A percentile compares a stretch with the other conserved stretches of the same genome.
Evolutionary conservation across 768 basidiomycete genomes (phyloP).

Genomic region (Mycena crocata): DNA sequence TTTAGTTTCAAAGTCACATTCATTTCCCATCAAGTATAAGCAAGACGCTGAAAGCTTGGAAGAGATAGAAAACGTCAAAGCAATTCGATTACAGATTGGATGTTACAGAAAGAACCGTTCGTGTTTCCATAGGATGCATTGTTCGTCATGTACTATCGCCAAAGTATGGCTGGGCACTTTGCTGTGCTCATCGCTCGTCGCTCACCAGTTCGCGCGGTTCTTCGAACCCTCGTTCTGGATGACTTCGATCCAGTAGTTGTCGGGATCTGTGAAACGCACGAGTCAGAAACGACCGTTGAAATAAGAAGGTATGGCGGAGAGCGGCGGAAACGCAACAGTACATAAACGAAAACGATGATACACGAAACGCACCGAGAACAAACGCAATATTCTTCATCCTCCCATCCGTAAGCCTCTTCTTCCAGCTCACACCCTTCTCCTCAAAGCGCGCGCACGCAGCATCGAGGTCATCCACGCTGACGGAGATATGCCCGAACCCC

Average conservation of each 20-base stretch:
- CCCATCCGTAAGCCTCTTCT: constrained; percentile 88
- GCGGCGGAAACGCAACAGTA: too few relatives aligned
- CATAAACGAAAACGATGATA: not conserved
- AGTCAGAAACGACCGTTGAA: not conserved
- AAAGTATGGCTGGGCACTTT: too few relatives aligned
- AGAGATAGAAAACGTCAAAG: too few relatives aligned
- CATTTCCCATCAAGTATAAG: too few relatives aligned
- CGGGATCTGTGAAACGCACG: constrained; percentile 59
- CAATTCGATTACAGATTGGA: too few relatives aligned
- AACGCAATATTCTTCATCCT: constrained; percentile 89
- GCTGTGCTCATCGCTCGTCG: too few relatives aligned
- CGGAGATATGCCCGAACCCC: constrained; percentile 91
- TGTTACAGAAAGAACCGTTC: too few relatives aligned
- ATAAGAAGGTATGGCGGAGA: too few relatives aligned
- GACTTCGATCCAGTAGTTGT: constrained; percentile 63
- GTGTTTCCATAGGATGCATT: too few relatives aligned
- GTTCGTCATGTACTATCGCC: too few relatives aligned
- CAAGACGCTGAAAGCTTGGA: too few relatives aligned
- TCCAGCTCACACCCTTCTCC: constrained; percentile 82
- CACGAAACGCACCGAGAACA: constrained; percentile 60
- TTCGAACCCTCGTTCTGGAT: constrained; percentile 33
- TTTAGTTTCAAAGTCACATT: too few relatives aligned
- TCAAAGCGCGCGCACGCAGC: constrained; percentile 89
- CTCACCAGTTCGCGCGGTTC: not conserved
- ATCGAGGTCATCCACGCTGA: constrained; percentile 86